Base-by-base conservation (phyloP, 2,329 filamentous ascomycete species). In the Aspergillus texensis region DNA sequence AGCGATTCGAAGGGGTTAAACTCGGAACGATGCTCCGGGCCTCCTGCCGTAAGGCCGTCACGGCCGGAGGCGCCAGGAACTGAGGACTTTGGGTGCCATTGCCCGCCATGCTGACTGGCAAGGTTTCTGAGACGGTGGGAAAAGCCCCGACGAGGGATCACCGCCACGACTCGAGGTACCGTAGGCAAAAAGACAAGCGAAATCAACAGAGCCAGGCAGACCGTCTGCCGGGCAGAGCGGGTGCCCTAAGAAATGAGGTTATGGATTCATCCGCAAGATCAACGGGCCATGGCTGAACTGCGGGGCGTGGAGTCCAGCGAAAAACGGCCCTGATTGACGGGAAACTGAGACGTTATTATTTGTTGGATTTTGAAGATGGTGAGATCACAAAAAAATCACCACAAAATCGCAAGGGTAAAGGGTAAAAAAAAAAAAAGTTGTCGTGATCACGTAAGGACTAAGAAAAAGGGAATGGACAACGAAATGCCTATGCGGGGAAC, bases 1-100 rank as follows among this genome's bases (percentile, higher is more conserved):
- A 83, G 63, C 88, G 81, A 71, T 84, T 81, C 85, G 88, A 86
- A 26, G 72, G 71, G 14, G 69, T 63, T 45, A 69, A 66, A 65
- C 73, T 75, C 62, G 75, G 74, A 67, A 73, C 70, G 66, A 74
- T 71, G 50, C 73, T 75, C 62, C 78, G 77, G 55, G 79, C 78
- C 71, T 81, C 79, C 71, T 80, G 77, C 67, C 77, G 75, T 57
- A 82, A 70, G 63, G 80, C 79, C 57, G 78, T 78, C 36, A 82
- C 77, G 60, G 76, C 76, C 48, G 80, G 80, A 65, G 80, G 78
- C 62, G 79, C 78, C 56, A 82, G 78, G 68, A 77, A 80, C 67
- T 77, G 75, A 57, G 72, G 69, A 66, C 70, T 74, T 60, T 74
- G 69, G 53, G 68, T 67, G 70, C 71, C 78, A 78, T 81, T 78